phyloP scores from a whole-genome alignment of 495 filamentous ascomycete genomes.

The Umbilicaria muhlenbergii region DNA sequence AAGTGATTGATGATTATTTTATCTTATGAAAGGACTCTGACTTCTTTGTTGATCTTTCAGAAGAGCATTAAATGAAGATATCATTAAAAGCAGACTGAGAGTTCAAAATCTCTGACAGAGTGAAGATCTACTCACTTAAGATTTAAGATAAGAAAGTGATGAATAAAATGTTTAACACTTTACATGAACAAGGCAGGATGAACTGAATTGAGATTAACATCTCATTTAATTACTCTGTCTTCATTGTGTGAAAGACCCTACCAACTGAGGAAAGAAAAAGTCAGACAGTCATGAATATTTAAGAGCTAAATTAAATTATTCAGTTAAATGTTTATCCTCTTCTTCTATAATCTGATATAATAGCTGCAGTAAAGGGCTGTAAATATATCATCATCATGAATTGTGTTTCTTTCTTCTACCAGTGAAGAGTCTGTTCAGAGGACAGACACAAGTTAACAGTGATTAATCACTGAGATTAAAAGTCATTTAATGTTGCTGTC shows the following conservation, averaged over 20 bases:
- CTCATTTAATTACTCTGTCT: not conserved
- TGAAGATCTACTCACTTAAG: not conserved
- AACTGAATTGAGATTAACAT: not conserved
- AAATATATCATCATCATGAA: constrained; percentile 5
- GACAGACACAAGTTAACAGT: not conserved
- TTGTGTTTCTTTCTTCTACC: constrained; percentile 1
- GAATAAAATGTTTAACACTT: constrained; percentile 2
- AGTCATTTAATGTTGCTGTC: constrained; percentile 1
- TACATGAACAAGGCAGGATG: not conserved
- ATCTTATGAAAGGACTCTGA: too few species aligned
- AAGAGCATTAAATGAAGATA: too few species aligned
- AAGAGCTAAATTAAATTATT: constrained; percentile 2
- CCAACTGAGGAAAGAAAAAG: not conserved
- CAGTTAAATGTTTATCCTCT: not conserved
- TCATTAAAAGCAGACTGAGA: too few species aligned
- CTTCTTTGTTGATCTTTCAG: too few species aligned
- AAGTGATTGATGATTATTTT: too few species aligned
- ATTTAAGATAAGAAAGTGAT: not conserved
- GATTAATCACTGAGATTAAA: not conserved
- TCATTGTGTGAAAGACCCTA: constrained; percentile 2
- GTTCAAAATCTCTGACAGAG: too few species aligned
- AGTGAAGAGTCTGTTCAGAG: not conserved
- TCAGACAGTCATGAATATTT: constrained; percentile 1
- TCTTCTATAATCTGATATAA: constrained; percentile 4
- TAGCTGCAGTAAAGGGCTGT: not conserved